Conservation (phyloP, 1,139 yeast genomes). For the Geotrichum reessii region DNA sequence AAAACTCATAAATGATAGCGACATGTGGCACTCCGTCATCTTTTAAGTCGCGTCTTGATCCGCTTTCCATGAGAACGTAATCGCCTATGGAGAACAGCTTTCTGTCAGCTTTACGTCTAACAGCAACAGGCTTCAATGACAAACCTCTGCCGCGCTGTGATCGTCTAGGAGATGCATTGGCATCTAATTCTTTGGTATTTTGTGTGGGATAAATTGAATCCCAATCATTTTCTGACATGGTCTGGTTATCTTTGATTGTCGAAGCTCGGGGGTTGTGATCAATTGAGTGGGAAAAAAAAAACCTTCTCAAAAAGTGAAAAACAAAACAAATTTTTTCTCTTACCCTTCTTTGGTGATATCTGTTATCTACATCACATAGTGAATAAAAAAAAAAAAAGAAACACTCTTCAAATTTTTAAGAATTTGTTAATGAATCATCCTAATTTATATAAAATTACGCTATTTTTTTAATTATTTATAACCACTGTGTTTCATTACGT, state of each 20-base stretch:
- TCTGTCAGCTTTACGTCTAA: conserved; percentile 19
- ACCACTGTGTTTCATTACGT: too few relatives aligned
- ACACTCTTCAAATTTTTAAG: too few relatives aligned
- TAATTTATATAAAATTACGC: too few relatives aligned
- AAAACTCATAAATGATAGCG: conserved; percentile 24
- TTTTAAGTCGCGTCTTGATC: background rate
- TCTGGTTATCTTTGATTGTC: conserved; percentile 15
- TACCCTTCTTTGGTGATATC: background rate
- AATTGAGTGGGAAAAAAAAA: background rate
- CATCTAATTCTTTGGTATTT: background rate
- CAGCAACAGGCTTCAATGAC: conserved; percentile 18
- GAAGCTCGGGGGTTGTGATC: background rate
- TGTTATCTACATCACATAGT: too few relatives aligned
- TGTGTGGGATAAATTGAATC: background rate
- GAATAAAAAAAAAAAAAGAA: too few relatives aligned
- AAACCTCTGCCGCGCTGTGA: conserved; percentile 2
- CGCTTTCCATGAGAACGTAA: conserved; percentile 22
- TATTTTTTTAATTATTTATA: too few relatives aligned
- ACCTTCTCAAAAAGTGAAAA: background rate
- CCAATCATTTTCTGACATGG: conserved; percentile 11
- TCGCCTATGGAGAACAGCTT: conserved; percentile 24
- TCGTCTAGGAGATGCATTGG: background rate
- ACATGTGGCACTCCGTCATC: conserved; percentile 21
- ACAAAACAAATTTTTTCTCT: background rate
- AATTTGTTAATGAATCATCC: too few relatives aligned